Evolutionary conservation across 352 stramenopile species (phyloP).

Genomic region (Pilasporangium apinafurcum): DNA sequence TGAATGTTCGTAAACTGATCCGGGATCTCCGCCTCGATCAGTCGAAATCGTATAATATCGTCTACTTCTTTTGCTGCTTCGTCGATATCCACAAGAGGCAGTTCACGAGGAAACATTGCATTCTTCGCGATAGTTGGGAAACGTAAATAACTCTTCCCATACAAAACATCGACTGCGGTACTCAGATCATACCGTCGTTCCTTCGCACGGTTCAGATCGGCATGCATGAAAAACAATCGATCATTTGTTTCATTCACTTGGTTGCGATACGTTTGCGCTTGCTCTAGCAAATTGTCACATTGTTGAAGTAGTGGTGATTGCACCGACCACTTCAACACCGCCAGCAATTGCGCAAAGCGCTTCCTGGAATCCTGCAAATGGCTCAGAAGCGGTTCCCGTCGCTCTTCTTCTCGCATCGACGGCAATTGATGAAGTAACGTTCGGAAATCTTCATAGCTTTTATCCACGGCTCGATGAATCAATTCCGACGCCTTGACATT

Average conservation of each 20-base stretch:
- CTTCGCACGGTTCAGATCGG: slow-evolving; percentile 73
- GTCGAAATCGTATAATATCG: slow-evolving; percentile 75
- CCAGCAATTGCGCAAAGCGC: slow-evolving; percentile 71
- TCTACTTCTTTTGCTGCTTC: slow-evolving; percentile 53
- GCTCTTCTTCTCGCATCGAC: slow-evolving; percentile 64
- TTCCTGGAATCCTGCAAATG: slow-evolving; percentile 56
- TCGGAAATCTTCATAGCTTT: slow-evolving; percentile 81
- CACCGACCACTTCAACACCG: slow-evolving; percentile 83
- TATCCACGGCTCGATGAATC: slow-evolving; percentile 70
- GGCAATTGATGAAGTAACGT: slow-evolving; percentile 64
- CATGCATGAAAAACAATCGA: slow-evolving; percentile 81
- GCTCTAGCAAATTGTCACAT: slow-evolving; percentile 53
- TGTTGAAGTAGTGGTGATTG: slow-evolving; percentile 73
- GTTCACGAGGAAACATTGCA: slow-evolving; percentile 57
- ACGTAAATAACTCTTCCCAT: slow-evolving; percentile 63
- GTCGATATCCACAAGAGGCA: slow-evolving; percentile 57
- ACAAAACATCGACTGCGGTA: slow-evolving; percentile 78
- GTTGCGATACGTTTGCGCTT: slow-evolving; percentile 60
- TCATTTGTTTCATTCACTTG: slow-evolving; percentile 82
- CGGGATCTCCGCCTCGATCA: slow-evolving; percentile 77
- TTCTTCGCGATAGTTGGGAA: slow-evolving; percentile 72
- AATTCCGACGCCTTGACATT: slow-evolving; percentile 72
- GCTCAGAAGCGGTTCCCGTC: slow-evolving; percentile 57
- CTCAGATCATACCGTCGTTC: slow-evolving; percentile 77
- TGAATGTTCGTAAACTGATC: slow-evolving; percentile 76